Evolutionary conservation across 495 filamentous ascomycete species (phyloP).

Genomic region (Penicillium daleae): DNA sequence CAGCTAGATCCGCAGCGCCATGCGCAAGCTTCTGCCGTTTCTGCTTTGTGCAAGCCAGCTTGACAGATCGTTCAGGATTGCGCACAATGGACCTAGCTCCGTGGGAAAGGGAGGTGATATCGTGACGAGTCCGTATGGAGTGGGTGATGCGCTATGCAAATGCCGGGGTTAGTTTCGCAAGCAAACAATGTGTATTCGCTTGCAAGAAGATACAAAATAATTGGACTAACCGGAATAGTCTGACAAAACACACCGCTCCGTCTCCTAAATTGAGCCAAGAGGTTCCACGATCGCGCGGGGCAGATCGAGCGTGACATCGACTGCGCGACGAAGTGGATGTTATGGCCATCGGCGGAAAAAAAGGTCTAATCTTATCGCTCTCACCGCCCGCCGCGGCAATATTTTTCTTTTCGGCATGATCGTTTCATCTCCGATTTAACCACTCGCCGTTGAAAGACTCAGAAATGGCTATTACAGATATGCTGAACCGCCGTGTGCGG

Average conservation of each 20-base stretch:
- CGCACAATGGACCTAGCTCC: not conserved
- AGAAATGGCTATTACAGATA: slow-evolving; percentile 51
- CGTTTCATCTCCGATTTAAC: not conserved
- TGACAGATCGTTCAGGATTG: slow-evolving; percentile 5
- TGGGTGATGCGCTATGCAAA: slow-evolving; percentile 1
- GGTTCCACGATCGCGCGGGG: not conserved
- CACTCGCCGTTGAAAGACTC: not conserved
- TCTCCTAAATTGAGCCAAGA: not conserved
- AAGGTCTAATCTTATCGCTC: slow-evolving; percentile 35
- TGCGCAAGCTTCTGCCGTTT: slow-evolving; percentile 26
- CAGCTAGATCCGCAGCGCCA: slow-evolving; percentile 8
- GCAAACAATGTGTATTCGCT: not conserved
- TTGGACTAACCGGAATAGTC: not conserved
- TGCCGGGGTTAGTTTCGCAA: not conserved
- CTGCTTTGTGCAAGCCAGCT: slow-evolving; percentile 18
- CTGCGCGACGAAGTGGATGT: slow-evolving; percentile 6
- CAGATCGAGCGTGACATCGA: slow-evolving; percentile 7
- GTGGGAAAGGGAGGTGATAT: not conserved
- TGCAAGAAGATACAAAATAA: not conserved
- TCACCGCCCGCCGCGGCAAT: slow-evolving; percentile 31
- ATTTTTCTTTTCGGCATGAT: slow-evolving; percentile 26
- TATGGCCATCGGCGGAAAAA: slow-evolving; percentile 18
- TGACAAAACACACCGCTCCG: not conserved
- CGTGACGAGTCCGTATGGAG: not conserved
- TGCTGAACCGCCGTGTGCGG: slow-evolving; percentile 62